Base-by-base conservation (phyloP, 768 basidiomycete genomes). In the Kwoniella shandongensis region DNA sequence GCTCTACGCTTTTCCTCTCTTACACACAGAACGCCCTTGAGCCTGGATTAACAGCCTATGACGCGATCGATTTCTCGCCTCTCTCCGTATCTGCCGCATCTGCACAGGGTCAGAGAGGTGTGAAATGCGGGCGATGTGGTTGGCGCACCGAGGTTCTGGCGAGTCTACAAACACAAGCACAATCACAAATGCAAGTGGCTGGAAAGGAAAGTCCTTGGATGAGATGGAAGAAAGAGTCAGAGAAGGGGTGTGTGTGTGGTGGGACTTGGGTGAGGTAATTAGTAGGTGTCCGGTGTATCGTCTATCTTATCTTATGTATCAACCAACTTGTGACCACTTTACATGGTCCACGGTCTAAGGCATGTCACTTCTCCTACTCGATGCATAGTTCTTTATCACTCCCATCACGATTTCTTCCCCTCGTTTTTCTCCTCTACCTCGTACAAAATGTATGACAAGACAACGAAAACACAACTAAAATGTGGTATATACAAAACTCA, bases 171-270 rank as follows among this genome's bases (percentile, higher is more conserved):
- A n/a, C n/a, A n/a, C n/a, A n/a, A n/a, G n/a, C n/a, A n/a, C n/a
- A n/a, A n/a, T n/a, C n/a, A n/a, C n/a, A n/a, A n/a, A n/a, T n/a
- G n/a, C n/a, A n/a, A n/a, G n/a, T n/a, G n/a, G 44, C 29, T 13
- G 57, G 23, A 20, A 11, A 23, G 39, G 57, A 45, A 23, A 12
- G 13, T 42, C 56, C 56, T 38, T 67, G 66, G 64, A 44, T 30
- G 20, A 18, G 36, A 4, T 71, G 66, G 66, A 59, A 46, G 46
- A 38, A 26, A 26, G 56, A 32, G 7, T 44, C 56, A 5, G 57
- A 60, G 54, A 38, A 17, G 38, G 49, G 61, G 5, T 72, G 70
- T 57, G 26, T 51, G 12, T 72, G 70, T 57, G 70, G 70, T 40
- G 70, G 67, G 18, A 51, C 35, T 41, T 72, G 70, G 70, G 53